Conservation (phyloP, 177 flowering plant species). For the Vitis hybrid region DNA sequence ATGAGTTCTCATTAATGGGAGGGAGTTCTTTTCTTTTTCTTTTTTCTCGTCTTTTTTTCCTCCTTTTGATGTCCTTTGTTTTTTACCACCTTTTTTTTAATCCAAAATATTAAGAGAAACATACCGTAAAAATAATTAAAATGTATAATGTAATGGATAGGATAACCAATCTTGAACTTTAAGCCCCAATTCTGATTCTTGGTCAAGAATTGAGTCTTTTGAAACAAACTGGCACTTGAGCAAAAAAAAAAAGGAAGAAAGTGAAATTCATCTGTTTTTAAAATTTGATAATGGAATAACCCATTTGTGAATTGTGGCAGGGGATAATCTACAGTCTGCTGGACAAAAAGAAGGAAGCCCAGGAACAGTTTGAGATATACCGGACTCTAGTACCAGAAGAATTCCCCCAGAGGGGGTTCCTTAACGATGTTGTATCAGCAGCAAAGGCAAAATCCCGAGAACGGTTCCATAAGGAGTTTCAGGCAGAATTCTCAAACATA, state of each 20-base stretch:
- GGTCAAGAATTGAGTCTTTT: no score
- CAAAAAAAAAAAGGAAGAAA: neutral
- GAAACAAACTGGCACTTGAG: neutral
- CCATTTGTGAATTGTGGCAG: slow-evolving; percentile 32
- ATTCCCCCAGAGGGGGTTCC: slow-evolving; percentile 82
- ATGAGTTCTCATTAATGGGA: no score
- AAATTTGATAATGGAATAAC: neutral
- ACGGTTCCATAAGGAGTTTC: slow-evolving; percentile 50
- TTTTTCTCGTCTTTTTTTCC: no score
- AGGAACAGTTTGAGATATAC: slow-evolving; percentile 70
- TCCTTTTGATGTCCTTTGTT: no score
- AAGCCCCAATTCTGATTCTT: no score
- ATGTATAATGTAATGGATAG: no score
- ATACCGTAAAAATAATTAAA: no score
- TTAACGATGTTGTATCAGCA: slow-evolving; percentile 71
- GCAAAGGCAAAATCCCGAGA: slow-evolving; percentile 63
- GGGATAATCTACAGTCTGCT: slow-evolving; percentile 80
- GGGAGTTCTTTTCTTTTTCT: no score
- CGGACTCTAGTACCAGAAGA: slow-evolving; percentile 80
- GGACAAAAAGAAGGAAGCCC: slow-evolving; percentile 75
- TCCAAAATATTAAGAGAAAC: no score
- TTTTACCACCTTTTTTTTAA: no score
- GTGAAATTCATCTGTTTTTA: neutral
- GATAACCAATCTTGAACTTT: no score
- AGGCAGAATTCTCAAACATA: slow-evolving; percentile 30